Evolutionary conservation across 345 rosid species (phyloP).

Genomic region (Hypericum androsaemum): DNA sequence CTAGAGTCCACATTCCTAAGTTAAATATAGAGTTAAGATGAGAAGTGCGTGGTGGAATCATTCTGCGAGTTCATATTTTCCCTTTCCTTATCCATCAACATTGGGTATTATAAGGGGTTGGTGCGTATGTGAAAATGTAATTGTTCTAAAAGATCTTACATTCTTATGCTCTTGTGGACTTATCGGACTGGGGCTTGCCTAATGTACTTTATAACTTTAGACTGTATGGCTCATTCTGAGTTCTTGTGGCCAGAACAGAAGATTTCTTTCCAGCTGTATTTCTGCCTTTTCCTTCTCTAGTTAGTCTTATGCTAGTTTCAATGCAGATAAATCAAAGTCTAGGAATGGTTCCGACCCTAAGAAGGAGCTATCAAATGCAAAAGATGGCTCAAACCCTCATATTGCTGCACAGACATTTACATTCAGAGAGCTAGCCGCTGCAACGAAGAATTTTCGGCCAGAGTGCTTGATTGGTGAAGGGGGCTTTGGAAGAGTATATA

Average conservation of each 20-base stretch:
- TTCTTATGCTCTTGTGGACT: too few relatives aligned
- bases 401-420: slow-evolving; percentile 94
- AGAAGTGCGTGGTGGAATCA: too few relatives aligned
- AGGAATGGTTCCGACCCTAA: slow-evolving; percentile 51
- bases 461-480: slow-evolving; percentile 92
- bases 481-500: slow-evolving; percentile 91
- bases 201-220: too few relatives aligned
- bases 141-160: too few relatives aligned
- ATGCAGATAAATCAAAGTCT: slow-evolving; percentile 69
- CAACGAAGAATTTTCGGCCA: slow-evolving; percentile 69
- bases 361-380: slow-evolving; percentile 59
- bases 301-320: not conserved
- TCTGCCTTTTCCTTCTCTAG: not conserved
- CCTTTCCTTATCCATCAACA: too few relatives aligned
- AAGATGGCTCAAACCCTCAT: slow-evolving; percentile 59
- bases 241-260: not conserved
- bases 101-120: too few relatives aligned
- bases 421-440: slow-evolving; percentile 79
- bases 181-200: too few relatives aligned
- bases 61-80: too few relatives aligned
- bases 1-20: too few relatives aligned
- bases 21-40: too few relatives aligned
- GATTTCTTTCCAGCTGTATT: not conserved
- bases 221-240: too few relatives aligned
- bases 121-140: too few relatives aligned